phyloP scores from a whole-genome alignment of 805 yeast species.

The Komagataella pastoris region DNA sequence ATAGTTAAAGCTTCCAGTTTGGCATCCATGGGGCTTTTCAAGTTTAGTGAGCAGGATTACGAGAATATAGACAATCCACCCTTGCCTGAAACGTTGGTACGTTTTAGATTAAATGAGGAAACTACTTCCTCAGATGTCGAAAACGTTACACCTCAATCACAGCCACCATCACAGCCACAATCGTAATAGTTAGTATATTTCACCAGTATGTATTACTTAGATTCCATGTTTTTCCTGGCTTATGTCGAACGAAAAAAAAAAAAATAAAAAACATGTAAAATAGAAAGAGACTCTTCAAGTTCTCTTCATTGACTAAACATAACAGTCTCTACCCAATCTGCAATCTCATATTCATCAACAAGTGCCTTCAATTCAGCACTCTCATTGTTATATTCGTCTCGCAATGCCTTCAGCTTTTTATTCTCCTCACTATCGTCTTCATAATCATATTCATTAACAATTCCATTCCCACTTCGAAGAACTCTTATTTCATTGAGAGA shows the following conservation, averaged over 20 bases:
- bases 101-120: constrained; percentile 38
- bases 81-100: constrained; percentile 52
- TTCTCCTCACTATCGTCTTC: neutral
- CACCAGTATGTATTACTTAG: neutral
- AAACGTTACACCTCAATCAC: neutral
- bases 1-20: constrained; percentile 47
- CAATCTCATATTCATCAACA: constrained; percentile 9
- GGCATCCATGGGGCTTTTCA: constrained; percentile 39
- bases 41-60: constrained; percentile 28
- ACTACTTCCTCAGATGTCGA: constrained; percentile 4
- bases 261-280: too few species aligned
- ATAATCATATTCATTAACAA: neutral
- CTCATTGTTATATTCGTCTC: constrained; percentile 4
- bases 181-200: neutral
- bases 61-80: constrained; percentile 26
- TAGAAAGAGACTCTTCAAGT: neutral
- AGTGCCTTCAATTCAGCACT: constrained; percentile 8
- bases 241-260: constrained; percentile 1
- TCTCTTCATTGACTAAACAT: constrained; percentile 2
- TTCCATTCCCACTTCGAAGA: neutral
- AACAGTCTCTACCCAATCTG: constrained; percentile 13
- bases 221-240: neutral
- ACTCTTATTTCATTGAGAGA: constrained; percentile 1
- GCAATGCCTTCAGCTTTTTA: constrained; percentile 2
- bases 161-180: neutral